Conservation (phyloP, 306 rosid genomes). For the Gastrolobium bilobum region DNA sequence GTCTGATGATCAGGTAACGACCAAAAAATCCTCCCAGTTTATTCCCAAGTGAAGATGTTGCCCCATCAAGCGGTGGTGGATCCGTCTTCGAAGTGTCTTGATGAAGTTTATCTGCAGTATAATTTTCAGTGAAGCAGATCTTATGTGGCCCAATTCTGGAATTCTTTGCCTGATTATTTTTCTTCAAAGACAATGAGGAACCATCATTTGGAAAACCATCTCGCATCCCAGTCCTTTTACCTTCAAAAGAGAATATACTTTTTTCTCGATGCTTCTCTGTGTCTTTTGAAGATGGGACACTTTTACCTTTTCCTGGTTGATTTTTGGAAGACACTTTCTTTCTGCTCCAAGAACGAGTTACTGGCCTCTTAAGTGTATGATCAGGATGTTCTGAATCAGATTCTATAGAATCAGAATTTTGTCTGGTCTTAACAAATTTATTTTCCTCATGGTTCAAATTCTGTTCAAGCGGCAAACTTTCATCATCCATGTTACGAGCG, state of each 20-base stretch:
- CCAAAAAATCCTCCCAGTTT: constrained; percentile 49
- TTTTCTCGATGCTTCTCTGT: constrained; percentile 58
- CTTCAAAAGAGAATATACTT: constrained; percentile 56
- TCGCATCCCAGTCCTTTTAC: constrained; percentile 50
- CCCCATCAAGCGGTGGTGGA: constrained; percentile 48
- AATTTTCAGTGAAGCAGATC: constrained; percentile 55
- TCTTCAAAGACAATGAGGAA: constrained; percentile 55
- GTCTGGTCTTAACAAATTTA: constrained; percentile 55
- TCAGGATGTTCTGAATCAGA: constrained; percentile 82
- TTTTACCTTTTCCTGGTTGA: constrained; percentile 54
- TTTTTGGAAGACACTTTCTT: constrained; percentile 61
- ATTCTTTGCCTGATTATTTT: constrained; percentile 57
- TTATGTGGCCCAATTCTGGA: constrained; percentile 49
- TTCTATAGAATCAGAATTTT: constrained; percentile 88
- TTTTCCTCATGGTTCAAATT: constrained; percentile 55
- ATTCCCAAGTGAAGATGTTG: constrained; percentile 50
- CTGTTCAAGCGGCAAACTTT: constrained; percentile 53
- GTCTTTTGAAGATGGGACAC: constrained; percentile 49
- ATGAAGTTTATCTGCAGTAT: constrained; percentile 48
- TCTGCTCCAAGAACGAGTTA: constrained; percentile 67
- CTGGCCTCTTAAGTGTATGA: constrained; percentile 65
- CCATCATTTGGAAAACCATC: constrained; percentile 54
- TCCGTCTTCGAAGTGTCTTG: constrained; percentile 56
- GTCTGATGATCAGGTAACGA: constrained; percentile 55
- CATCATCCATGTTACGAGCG: constrained; percentile 50